Conservation (phyloP, 1,284 basidiomycete species). For the Agroathelia rolfsii region DNA sequence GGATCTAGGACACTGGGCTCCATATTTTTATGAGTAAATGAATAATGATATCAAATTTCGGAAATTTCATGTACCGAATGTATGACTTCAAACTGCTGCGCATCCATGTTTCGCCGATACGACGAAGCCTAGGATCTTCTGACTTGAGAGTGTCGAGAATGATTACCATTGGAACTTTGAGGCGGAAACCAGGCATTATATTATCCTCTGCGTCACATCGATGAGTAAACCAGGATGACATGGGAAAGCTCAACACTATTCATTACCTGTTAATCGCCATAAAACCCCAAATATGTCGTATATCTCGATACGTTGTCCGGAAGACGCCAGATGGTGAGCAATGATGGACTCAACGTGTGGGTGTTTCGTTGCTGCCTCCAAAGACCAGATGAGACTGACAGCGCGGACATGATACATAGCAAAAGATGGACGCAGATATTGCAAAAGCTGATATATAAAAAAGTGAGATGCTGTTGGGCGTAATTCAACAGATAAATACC, state of each 20-base stretch:
- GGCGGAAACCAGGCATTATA: conserved; percentile 67
- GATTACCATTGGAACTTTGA: conserved; percentile 81
- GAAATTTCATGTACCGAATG: too few species aligned
- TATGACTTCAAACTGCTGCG: conserved; percentile 87
- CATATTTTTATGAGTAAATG: too few species aligned
- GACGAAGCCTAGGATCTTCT: conserved; percentile 61
- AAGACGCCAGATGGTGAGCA: conserved; percentile 55
- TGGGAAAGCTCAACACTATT: conserved; percentile 1
- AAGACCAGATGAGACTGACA: conserved; percentile 79
- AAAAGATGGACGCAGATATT: conserved; percentile 60
- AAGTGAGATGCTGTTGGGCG: neutral
- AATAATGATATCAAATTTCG: too few species aligned
- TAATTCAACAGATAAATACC: conserved; percentile 22
- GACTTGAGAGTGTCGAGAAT: conserved; percentile 77
- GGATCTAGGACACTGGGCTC: conserved; percentile 78
- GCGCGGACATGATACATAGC: conserved; percentile 75
- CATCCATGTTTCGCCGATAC: conserved; percentile 92
- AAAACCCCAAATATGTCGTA: conserved; percentile 88
- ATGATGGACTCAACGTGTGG: conserved; percentile 71
- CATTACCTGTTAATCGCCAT: conserved; percentile 80
- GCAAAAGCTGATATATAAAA: conserved; percentile 46
- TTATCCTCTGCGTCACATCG: conserved; percentile 56
- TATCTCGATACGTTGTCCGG: conserved; percentile 41
- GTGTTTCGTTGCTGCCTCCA: conserved; percentile 55
- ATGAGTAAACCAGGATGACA: conserved; percentile 7